A percentile compares a stretch with the other conserved stretches of the same genome.
These are phyloP conservation scores for Pythium coloratum DNA, from an alignment of 352 stramenopile species.

Conservation along the genomic window DNA sequence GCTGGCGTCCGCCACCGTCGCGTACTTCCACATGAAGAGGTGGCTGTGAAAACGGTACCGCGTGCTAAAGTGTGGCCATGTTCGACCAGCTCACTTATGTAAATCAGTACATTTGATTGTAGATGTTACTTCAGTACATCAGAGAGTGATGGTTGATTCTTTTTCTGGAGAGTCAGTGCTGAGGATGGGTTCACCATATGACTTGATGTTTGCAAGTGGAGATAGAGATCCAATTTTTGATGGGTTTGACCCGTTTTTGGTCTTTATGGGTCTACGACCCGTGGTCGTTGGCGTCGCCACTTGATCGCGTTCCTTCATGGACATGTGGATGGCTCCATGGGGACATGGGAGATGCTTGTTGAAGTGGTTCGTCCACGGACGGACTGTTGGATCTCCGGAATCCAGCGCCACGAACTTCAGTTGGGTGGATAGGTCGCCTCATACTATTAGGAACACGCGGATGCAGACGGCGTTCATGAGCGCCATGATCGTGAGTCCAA, in stretches of 20 bases:
- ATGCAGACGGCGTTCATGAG: too few species aligned
- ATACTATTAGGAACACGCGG: neutral
- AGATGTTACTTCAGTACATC: neutral
- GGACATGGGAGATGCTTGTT: conserved; percentile 9
- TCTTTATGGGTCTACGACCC: neutral
- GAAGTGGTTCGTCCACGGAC: conserved; percentile 16
- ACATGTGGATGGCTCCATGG: conserved; percentile 19
- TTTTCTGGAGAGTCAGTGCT: neutral
- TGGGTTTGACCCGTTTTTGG: neutral
- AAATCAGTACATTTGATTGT: conserved; percentile 4
- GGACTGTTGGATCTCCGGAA: conserved; percentile 25
- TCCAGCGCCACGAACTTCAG: neutral
- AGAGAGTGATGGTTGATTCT: too few species aligned
- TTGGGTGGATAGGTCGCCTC: neutral
- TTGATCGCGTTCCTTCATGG: conserved; percentile 34
- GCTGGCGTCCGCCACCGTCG: conserved; percentile 43
- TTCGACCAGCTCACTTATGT: neutral
- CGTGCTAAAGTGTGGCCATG: neutral
- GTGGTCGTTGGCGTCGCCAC: conserved; percentile 1
- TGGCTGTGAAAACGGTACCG: conserved; percentile 45
- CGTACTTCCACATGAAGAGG: conserved; percentile 73
- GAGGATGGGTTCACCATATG: conserved; percentile 5
- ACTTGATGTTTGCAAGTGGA: neutral
- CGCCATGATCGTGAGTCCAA: neutral
- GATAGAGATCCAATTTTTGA: neutral